Evolutionary conservation across 2,329 filamentous ascomycete species (phyloP), one percentile per base, ranked within the genome.

Genomic region (Boeremia lycopersici): DNA sequence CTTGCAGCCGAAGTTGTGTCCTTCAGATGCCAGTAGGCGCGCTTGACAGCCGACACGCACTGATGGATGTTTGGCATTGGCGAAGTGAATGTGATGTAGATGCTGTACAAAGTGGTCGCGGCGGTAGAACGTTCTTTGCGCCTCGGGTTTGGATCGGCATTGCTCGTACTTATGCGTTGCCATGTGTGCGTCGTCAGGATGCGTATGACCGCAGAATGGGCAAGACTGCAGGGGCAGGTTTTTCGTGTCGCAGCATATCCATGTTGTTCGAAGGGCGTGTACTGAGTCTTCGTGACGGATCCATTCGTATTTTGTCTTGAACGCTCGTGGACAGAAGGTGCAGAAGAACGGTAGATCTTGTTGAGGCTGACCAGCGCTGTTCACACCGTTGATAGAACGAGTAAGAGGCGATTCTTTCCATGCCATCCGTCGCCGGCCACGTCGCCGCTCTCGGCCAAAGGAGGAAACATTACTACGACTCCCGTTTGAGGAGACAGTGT

Each of bases 261-360:
- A 74, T 4, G 72, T 74, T 5, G 71, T 74, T 11, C 70, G 68
- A n/a, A 74, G 67, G 11, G 69, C 72, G 40, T 74, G 72, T 4
- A 73, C 71, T 1, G 71, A 74, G 39, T 74, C 71, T 53, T 74
- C 72, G 35, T 74, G 72, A 6, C 72, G 65, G n/a, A 71, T 62
- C 72, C 72, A 74, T 54, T 73, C 70, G 40, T 74, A 74, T 33
- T 74, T 74, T 4, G 70, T 72, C 36, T 70, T 71, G 61, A 74
- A 74, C 2, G 72, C 68, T 31, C 70, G 62, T 3, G 68, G 68
- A 40, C 72, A 74, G 44, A 74, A 74, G 2, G 72, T 74, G 48
- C 72, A 74, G 42, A 69, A 72, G 55, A 73, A 74, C 6, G 70
- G 66, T 2, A 74, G 56, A n/a, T 72, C 67, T 43, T 69, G 57